These are phyloP conservation scores for Populus hybrid DNA, from an alignment of 441 rosid species.

Conservation along the genomic window DNA sequence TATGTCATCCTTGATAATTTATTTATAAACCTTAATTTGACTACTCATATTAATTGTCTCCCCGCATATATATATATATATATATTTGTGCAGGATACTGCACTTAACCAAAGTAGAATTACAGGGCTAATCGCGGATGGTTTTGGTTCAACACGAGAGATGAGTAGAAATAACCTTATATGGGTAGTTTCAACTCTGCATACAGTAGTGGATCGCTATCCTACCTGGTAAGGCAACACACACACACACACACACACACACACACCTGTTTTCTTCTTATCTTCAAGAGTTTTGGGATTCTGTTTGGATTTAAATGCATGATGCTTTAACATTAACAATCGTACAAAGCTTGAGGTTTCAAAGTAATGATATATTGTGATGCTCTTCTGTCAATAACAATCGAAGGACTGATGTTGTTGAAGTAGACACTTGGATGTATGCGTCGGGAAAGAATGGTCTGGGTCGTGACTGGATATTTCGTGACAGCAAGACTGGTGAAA, in stretches of 20 bases:
- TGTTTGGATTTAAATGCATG: too few relatives aligned
- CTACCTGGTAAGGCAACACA: slow-evolving; percentile 25
- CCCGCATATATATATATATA: too few relatives aligned
- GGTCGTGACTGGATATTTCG: slow-evolving; percentile 28
- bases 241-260: too few relatives aligned
- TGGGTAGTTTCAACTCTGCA: slow-evolving; percentile 29
- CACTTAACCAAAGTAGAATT: slow-evolving; percentile 28
- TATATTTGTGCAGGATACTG: slow-evolving; percentile 25
- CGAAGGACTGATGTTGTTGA: slow-evolving; percentile 35
- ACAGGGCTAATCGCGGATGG: slow-evolving; percentile 29
- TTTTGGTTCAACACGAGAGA: slow-evolving; percentile 32
- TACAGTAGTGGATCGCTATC: slow-evolving; percentile 21
- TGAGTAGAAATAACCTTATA: slow-evolving; percentile 26
- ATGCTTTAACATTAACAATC: too few relatives aligned
- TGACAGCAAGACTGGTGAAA: slow-evolving; percentile 31
- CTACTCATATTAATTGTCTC: too few relatives aligned
- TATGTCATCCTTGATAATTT: too few relatives aligned
- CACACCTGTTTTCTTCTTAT: too few relatives aligned
- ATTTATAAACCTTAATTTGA: too few relatives aligned
- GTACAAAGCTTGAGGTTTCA: too few relatives aligned
- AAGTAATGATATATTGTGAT: too few relatives aligned
- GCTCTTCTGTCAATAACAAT: too few relatives aligned
- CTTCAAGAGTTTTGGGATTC: too few relatives aligned
- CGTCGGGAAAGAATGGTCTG: slow-evolving; percentile 28
- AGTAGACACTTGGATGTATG: slow-evolving; percentile 30